Conservation (phyloP, 192 early-diverging fungal genomes). For the Coemansia furcata region DNA sequence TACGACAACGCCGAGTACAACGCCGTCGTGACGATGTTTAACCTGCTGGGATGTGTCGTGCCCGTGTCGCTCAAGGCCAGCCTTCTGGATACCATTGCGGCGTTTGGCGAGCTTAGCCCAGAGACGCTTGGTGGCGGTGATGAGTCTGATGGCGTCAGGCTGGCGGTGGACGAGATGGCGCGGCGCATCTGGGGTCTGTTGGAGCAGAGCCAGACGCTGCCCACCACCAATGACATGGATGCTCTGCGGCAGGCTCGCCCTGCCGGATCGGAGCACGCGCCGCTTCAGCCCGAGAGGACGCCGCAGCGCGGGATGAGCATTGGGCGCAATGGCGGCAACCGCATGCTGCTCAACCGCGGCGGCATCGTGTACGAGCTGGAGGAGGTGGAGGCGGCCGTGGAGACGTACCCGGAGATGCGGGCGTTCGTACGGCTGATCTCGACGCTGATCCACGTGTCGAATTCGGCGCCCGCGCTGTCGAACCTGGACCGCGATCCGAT, state of each 20-base stretch:
- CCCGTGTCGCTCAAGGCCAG: slow-evolving; percentile 79
- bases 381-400: slow-evolving; percentile 71
- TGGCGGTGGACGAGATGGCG: slow-evolving; percentile 56
- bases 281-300: slow-evolving; percentile 18
- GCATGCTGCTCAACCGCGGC: slow-evolving; percentile 22
- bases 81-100: slow-evolving; percentile 73
- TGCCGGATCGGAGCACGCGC: slow-evolving; percentile 11
- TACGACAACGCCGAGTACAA: slow-evolving; percentile 66
- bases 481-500: slow-evolving; percentile 43
- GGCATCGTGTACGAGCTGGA: slow-evolving; percentile 78
- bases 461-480: slow-evolving; percentile 33
- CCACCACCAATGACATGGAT: slow-evolving; percentile 37
- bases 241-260: slow-evolving; percentile 20
- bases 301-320: slow-evolving; percentile 19
- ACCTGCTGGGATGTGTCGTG: slow-evolving; percentile 75
- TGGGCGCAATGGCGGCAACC: slow-evolving; percentile 24
- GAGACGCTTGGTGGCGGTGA: slow-evolving; percentile 37
- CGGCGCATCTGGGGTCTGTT: slow-evolving; percentile 75
- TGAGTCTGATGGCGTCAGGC: slow-evolving; percentile 23
- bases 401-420: slow-evolving; percentile 84
- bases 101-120: slow-evolving; percentile 62
- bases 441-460: slow-evolving; percentile 63
- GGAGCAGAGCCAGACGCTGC: slow-evolving; percentile 69
- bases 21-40: slow-evolving; percentile 71
- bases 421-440: slow-evolving; percentile 77